phyloP scores from a whole-genome alignment of 2,329 filamentous ascomycete species.

The Ambrosiella beaveri region DNA sequence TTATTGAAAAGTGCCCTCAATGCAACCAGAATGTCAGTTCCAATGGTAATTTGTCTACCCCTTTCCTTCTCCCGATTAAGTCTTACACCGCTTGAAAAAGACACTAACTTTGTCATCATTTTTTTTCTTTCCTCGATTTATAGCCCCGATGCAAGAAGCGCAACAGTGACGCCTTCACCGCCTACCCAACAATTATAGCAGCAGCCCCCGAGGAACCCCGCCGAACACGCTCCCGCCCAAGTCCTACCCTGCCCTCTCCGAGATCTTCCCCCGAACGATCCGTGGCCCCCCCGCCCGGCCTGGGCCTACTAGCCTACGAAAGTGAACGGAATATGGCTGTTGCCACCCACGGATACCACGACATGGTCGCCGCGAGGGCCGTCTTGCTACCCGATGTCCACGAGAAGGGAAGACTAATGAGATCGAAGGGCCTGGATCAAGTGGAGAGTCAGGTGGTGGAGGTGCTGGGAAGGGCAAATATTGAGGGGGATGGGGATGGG shows the following conservation, averaged over 20 bases:
- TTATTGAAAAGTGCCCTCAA: conserved; percentile 78
- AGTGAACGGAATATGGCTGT: neutral
- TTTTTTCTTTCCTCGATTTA: neutral
- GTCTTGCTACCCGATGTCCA: neutral
- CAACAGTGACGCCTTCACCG: conserved; percentile 6
- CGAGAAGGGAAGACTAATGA: neutral
- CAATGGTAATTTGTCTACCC: conserved; percentile 6
- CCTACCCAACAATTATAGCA: neutral
- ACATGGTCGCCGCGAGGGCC: neutral
- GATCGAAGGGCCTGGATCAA: neutral
- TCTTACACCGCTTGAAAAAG: neutral
- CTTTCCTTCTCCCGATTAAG: neutral
- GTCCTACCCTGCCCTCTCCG: neutral
- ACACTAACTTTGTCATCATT: neutral
- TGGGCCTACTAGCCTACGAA: conserved; percentile 5
- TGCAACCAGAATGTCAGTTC: conserved; percentile 56
- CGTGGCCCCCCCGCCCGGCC: conserved; percentile 7
- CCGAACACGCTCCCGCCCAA: conserved; percentile 6
- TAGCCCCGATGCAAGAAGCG: conserved; percentile 11
- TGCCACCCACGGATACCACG: neutral
- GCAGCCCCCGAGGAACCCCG: neutral
- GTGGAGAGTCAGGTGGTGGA: conserved; percentile 9
- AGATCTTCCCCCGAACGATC: conserved; percentile 2
- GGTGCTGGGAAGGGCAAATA: conserved; percentile 8
- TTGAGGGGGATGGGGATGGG: neutral